Evolutionary conservation across 2,329 filamentous ascomycete genomes (phyloP).

Genomic region (Hortaea werneckii): DNA sequence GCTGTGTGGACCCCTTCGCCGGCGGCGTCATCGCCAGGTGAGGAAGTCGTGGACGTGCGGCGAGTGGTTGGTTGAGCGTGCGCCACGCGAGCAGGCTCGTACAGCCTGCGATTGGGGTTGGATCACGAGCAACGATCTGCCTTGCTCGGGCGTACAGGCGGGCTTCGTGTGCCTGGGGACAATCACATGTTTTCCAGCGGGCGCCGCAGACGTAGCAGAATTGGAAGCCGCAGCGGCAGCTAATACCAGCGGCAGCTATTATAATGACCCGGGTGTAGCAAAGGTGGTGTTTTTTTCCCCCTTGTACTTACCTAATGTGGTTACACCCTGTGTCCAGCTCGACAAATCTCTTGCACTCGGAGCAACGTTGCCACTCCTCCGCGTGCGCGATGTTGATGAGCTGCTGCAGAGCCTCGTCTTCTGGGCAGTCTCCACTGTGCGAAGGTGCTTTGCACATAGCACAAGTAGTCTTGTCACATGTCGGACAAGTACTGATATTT

Average conservation of each 20-base stretch:
- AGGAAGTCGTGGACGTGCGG: background rate
- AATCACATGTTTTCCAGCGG: conserved; percentile 19
- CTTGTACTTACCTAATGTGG: conserved; percentile 45
- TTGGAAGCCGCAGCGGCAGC: conserved; percentile 18
- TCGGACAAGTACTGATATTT: conserved; percentile 30
- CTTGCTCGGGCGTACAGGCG: conserved; percentile 9
- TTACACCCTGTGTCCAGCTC: conserved; percentile 44
- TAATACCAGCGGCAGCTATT: conserved; percentile 3
- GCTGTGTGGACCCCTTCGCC: background rate
- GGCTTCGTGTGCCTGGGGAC: conserved; percentile 13
- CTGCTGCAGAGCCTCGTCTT: conserved; percentile 32
- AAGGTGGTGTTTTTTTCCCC: background rate
- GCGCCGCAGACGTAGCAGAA: conserved; percentile 23
- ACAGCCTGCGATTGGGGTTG: conserved; percentile 5
- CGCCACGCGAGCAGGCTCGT: conserved; percentile 4
- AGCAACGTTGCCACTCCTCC: conserved; percentile 45
- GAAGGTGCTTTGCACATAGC: conserved; percentile 37
- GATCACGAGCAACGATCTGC: conserved; percentile 9
- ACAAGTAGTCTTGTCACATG: conserved; percentile 40
- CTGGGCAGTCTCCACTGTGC: conserved; percentile 41
- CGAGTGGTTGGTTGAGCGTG: conserved; percentile 6
- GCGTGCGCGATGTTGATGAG: conserved; percentile 32
- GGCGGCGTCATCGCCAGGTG: background rate
- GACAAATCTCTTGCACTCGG: conserved; percentile 36
- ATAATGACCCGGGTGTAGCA: too few relatives aligned